Base-by-base conservation (phyloP, 2,329 filamentous ascomycete species). In the Ceratocystis diversiconidia region DNA sequence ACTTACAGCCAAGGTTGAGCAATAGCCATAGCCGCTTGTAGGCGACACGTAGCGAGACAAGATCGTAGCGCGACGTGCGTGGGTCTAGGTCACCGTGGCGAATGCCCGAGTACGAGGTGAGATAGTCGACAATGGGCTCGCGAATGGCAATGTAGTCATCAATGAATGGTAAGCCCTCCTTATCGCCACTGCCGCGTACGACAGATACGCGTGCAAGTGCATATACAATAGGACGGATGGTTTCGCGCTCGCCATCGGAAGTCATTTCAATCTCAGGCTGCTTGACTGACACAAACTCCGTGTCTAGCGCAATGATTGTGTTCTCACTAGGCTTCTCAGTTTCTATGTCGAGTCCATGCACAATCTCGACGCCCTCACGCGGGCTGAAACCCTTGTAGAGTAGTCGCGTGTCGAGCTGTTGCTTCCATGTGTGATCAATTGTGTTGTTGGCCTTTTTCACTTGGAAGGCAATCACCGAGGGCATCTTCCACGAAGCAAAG, bases 21-120 rank as follows among this genome's bases (percentile, higher is more conserved):
- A 99, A 81, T 17, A 97, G 84, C 95, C 95, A 99, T 36, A 99
- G 85, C 74, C 96, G 96, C 76, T 99, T 99, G 80, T 97, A 99
- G 1, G 90, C 92, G 66, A 89, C 83, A 74, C 99, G 99, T 50
- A 97, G 80, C 1, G 88, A 83, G 7, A 97, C 86, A 0, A 97
- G 82, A 65, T 90, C 90, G 75, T 96, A 92, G 64, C 82, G 83
- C 55, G 88, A 89, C n/a, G 83, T 80, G 65, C 85, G 81, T 3
- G 87, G 85, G 70, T 96, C 91, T 7, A 99, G 80, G 72, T 99
- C 94, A 25, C 88, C 87, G 1, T 87, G 83, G 3, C 87, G 88
- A 70, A 99, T 95, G 52, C 94, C 94, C 0, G 92, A 97, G 77
- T 90, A 97, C 57, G 88, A 87, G 0, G 95, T 99, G 46, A 99